Conservation (phyloP, 1,139 yeast genomes). For the Sugiyamaella paludigena region DNA sequence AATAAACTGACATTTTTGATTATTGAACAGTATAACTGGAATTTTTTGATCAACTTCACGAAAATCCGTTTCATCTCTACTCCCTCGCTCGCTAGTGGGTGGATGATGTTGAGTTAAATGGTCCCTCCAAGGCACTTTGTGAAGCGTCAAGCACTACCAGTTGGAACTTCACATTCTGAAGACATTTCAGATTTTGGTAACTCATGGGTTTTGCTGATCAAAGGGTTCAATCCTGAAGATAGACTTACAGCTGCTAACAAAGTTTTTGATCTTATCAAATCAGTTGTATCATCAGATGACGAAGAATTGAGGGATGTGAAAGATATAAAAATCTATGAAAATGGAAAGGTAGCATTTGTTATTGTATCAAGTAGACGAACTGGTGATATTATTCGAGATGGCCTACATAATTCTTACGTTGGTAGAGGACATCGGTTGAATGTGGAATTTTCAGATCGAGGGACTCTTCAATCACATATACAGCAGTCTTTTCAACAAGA, state of each 20-base stretch:
- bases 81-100: no score
- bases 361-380: conserved; percentile 13
- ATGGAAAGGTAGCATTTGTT: conserved; percentile 15
- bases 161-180: no score
- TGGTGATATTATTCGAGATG: conserved; percentile 21
- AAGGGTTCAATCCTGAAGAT: not conserved
- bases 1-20: no score
- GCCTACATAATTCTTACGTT: conserved; percentile 23
- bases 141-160: no score
- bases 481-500: not conserved
- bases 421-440: conserved; percentile 27
- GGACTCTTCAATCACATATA: not conserved
- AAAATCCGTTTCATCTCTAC: no score
- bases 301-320: not conserved
- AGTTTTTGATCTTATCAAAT: conserved; percentile 1
- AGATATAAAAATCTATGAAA: conserved; percentile 2
- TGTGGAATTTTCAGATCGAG: conserved; percentile 18
- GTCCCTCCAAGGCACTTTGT: no score
- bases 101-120: no score
- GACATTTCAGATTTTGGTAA: not conserved
- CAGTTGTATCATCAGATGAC: not conserved
- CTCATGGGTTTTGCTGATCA: conserved; percentile 1
- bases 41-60: no score
- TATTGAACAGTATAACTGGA: no score
- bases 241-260: not conserved